A percentile compares a stretch with the other conserved stretches of the same genome.
These are phyloP conservation scores for Pseudogymnoascus sp. DNA, from an alignment of 2,329 filamentous ascomycete genomes.

Conservation along the genomic window DNA sequence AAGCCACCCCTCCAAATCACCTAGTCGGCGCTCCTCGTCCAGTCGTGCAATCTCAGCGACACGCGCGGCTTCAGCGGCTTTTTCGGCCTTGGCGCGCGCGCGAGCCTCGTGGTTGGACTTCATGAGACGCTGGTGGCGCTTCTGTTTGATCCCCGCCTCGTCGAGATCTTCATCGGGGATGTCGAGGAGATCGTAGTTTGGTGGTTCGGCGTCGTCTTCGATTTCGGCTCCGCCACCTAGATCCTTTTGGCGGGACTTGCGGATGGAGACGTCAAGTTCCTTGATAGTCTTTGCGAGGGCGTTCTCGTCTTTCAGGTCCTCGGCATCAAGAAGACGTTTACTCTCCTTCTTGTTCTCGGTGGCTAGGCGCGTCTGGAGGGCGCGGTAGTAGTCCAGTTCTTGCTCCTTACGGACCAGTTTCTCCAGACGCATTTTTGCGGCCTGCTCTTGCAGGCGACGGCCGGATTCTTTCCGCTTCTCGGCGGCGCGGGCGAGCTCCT, in stretches of 20 bases:
- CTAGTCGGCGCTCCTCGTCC: slow-evolving; percentile 76
- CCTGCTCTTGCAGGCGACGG: slow-evolving; percentile 84
- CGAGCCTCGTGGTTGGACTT: slow-evolving; percentile 93
- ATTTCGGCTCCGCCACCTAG: slow-evolving; percentile 73
- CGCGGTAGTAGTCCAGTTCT: slow-evolving; percentile 87
- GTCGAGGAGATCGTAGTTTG: slow-evolving; percentile 81
- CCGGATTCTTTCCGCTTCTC: slow-evolving; percentile 95
- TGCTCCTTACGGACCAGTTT: slow-evolving; percentile 94
- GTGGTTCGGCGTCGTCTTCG: slow-evolving; percentile 68
- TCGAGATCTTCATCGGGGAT: slow-evolving; percentile 87
- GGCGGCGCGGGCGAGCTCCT: slow-evolving; percentile 81
- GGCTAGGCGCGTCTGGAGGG: slow-evolving; percentile 63
- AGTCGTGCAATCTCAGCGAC: slow-evolving; percentile 73
- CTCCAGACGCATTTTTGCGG: slow-evolving; percentile 92
- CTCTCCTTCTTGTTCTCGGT: slow-evolving; percentile 86
- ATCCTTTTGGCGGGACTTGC: slow-evolving; percentile 86
- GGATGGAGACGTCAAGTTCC: slow-evolving; percentile 84
- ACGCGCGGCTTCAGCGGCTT: slow-evolving; percentile 83
- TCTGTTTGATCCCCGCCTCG: slow-evolving; percentile 83
- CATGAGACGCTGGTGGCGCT: slow-evolving; percentile 82
- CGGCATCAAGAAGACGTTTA: slow-evolving; percentile 74
- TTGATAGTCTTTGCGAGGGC: slow-evolving; percentile 77
- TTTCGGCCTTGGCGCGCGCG: slow-evolving; percentile 89
- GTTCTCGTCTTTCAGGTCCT: slow-evolving; percentile 85
- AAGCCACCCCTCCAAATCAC: slow-evolving; percentile 80